Conservation (phyloP, 805 yeast genomes). For the Allodekkera sacchari region DNA sequence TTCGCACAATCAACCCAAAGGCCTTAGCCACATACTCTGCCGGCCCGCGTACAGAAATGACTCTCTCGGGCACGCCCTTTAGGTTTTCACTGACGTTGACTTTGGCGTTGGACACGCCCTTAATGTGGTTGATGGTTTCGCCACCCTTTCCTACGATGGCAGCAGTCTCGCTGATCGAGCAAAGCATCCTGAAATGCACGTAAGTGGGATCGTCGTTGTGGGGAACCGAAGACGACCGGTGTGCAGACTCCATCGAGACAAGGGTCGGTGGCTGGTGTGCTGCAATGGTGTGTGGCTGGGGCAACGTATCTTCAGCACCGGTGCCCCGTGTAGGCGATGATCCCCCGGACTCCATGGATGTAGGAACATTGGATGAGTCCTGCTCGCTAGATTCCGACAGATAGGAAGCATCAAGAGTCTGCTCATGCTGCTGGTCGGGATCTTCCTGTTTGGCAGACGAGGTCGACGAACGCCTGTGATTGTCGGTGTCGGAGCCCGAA, state of each 20-base stretch:
- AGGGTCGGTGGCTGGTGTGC: no score
- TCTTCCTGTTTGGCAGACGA: background rate
- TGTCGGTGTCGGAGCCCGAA: background rate
- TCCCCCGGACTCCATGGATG: background rate
- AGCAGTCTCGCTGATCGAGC: slow-evolving; percentile 70
- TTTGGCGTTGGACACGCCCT: slow-evolving; percentile 54
- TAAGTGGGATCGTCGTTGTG: slow-evolving; percentile 46
- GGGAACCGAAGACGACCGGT: slow-evolving; percentile 14
- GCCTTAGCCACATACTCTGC: slow-evolving; percentile 77
- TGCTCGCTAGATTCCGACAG: background rate
- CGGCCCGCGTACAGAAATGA: slow-evolving; percentile 64
- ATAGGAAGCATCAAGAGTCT: background rate
- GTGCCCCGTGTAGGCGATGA: no score
- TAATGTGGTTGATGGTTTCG: slow-evolving; percentile 57
- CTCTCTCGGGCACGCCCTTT: slow-evolving; percentile 64
- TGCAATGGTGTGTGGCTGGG: slow-evolving; percentile 12
- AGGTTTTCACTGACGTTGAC: slow-evolving; percentile 68
- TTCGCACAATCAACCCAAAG: slow-evolving; percentile 63
- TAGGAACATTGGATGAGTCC: background rate
- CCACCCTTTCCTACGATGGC: slow-evolving; percentile 74
- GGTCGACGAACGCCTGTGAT: background rate
- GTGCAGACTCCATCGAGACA: no score
- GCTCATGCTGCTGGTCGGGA: background rate
- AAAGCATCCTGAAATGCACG: slow-evolving; percentile 64
- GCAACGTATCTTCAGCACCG: slow-evolving; percentile 1